phyloP scores from a whole-genome alignment of 1,284 basidiomycete genomes.

The Fistulinella cinereoalba region DNA sequence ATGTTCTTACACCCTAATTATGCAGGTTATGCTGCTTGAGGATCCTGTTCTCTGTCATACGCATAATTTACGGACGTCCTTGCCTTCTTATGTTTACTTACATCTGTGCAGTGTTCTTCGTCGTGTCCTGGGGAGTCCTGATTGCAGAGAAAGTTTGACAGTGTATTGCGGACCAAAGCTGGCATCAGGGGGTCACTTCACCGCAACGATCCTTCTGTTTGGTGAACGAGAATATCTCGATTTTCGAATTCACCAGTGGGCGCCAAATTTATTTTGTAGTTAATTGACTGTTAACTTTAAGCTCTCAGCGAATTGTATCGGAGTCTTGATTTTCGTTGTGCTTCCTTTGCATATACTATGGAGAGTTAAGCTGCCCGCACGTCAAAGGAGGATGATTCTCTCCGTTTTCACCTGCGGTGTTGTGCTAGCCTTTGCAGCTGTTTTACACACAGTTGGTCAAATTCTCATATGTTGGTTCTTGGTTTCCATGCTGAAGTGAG shows the following conservation, averaged over 20 bases:
- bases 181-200: not conserved
- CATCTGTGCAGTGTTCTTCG: slow-evolving; percentile 2
- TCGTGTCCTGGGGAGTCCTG: slow-evolving; percentile 2
- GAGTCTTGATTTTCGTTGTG: slow-evolving; percentile 8
- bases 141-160: not conserved
- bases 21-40: slow-evolving; percentile 3
- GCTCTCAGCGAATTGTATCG: slow-evolving; percentile 1
- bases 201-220: not conserved
- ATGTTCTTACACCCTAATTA: not conserved
- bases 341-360: slow-evolving; percentile 17
- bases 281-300: too few species aligned
- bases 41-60: slow-evolving; percentile 6
- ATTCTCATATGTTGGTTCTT: not conserved
- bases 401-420: slow-evolving; percentile 14
- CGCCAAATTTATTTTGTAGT: not conserved
- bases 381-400: slow-evolving; percentile 16
- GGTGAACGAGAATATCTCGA: not conserved
- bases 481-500: slow-evolving; percentile 9
- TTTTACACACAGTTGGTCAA: slow-evolving; percentile 8
- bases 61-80: not conserved
- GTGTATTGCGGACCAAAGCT: slow-evolving; percentile 1
- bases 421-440: slow-evolving; percentile 5
- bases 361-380: slow-evolving; percentile 10
- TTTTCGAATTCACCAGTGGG: slow-evolving; percentile 4
- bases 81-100: slow-evolving; percentile 4